Conservation (phyloP, 2,329 filamentous ascomycete species). For the Nothopassalora personata region DNA sequence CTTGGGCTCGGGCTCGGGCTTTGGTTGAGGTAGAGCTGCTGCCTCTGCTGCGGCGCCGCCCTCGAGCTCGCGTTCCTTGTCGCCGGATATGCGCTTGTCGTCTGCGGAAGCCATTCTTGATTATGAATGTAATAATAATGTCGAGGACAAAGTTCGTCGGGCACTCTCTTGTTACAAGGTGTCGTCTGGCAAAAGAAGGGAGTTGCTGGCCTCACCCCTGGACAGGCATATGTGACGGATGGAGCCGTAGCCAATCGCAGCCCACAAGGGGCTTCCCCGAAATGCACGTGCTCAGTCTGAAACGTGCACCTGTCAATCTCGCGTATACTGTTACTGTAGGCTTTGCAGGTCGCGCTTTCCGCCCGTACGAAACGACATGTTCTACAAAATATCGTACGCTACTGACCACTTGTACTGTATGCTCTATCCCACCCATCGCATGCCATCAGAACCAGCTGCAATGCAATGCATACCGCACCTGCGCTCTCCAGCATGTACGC, state of each 20-base stretch:
- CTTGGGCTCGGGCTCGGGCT: conserved; percentile 66
- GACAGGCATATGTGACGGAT: background rate
- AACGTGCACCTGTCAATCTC: background rate
- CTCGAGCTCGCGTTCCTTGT: conserved; percentile 57
- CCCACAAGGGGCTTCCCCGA: background rate
- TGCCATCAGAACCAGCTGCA: too few relatives aligned
- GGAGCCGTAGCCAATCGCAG: background rate
- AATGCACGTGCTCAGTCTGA: background rate
- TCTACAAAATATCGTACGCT: too few relatives aligned
- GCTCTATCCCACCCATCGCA: too few relatives aligned
- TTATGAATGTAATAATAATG: background rate
- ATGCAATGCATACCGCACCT: too few relatives aligned
- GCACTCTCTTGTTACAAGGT: background rate
- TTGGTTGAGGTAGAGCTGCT: conserved; percentile 57
- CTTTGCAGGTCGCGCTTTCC: background rate
- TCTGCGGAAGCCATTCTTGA: conserved; percentile 41
- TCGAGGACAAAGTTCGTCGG: background rate
- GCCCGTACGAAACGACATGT: too few relatives aligned
- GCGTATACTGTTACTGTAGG: too few relatives aligned
- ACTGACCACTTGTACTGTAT: too few relatives aligned
- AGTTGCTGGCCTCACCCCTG: too few relatives aligned
- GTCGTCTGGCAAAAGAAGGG: background rate
- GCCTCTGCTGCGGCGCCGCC: conserved; percentile 51
- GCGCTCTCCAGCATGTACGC: too few relatives aligned
- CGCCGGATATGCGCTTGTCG: conserved; percentile 77